A percentile compares a stretch with the other conserved stretches of the same genome.
Conservation (phyloP, 2,329 filamentous ascomycete species). For the Trichoderma simmonsii region DNA sequence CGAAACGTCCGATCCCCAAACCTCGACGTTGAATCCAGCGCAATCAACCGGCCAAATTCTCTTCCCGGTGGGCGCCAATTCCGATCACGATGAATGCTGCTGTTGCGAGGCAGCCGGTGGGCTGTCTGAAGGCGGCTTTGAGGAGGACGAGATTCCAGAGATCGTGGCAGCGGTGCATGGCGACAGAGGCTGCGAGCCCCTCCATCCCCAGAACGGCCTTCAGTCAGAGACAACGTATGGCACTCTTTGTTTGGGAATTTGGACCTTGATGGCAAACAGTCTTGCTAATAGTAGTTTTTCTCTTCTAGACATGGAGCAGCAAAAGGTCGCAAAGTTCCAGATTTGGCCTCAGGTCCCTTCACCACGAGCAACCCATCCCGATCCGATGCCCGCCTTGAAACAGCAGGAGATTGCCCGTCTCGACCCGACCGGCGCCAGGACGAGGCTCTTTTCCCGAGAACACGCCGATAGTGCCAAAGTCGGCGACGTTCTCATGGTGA, state of each 20-base stretch:
- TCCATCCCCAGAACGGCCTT: constrained; percentile 28
- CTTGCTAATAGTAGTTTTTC: constrained; percentile 17
- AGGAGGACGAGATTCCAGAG: constrained; percentile 55
- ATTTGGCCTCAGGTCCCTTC: constrained; percentile 57
- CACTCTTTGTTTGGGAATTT: neutral
- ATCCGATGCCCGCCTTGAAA: constrained; percentile 67
- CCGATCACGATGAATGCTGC: constrained; percentile 56
- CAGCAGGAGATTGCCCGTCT: constrained; percentile 67
- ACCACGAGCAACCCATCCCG: constrained; percentile 53
- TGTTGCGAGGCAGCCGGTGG: constrained; percentile 62
- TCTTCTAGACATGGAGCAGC: constrained; percentile 32
- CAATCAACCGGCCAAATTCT: constrained; percentile 18
- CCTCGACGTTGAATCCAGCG: neutral
- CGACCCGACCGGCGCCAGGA: constrained; percentile 81
- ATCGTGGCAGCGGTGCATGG: constrained; percentile 45
- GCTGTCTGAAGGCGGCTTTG: constrained; percentile 65
- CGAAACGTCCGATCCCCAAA: neutral
- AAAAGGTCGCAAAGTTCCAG: constrained; percentile 43
- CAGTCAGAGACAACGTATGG: constrained; percentile 37
- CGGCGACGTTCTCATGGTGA: constrained; percentile 89
- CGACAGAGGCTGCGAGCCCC: constrained; percentile 35
- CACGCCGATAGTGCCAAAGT: constrained; percentile 77
- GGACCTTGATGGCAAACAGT: neutral
- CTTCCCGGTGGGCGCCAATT: neutral
- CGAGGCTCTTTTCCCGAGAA: constrained; percentile 71